These are phyloP conservation scores for Bullera alba DNA, from an alignment of 768 basidiomycete species.

Conservation along the genomic window DNA sequence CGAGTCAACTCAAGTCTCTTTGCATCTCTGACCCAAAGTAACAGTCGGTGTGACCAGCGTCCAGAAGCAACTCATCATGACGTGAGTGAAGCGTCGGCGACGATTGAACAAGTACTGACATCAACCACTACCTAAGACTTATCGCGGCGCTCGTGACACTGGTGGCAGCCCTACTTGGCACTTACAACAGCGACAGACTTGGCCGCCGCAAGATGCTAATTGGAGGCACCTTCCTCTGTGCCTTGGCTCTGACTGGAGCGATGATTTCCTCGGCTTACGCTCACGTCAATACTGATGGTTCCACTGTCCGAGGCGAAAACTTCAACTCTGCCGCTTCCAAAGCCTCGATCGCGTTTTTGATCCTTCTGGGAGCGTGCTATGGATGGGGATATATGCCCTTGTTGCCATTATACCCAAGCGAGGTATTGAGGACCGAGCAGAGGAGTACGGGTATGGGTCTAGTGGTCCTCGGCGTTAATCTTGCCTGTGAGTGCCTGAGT, in stretches of 20 bases:
- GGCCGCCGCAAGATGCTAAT: slow-evolving; percentile 20
- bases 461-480: slow-evolving; percentile 17
- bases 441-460: slow-evolving; percentile 25
- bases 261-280: slow-evolving; percentile 17
- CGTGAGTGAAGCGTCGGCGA: slow-evolving; percentile 6
- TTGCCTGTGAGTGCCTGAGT: slow-evolving; percentile 10
- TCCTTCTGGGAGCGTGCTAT: slow-evolving; percentile 19
- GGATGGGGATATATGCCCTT: slow-evolving; percentile 26
- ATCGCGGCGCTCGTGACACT: slow-evolving; percentile 19
- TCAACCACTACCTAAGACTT: too few relatives aligned
- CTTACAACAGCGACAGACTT: slow-evolving; percentile 15
- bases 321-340: slow-evolving; percentile 11
- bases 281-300: neutral
- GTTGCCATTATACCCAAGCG: slow-evolving; percentile 17
- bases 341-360: slow-evolving; percentile 22
- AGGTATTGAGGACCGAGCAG: slow-evolving; percentile 21
- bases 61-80: slow-evolving; percentile 25
- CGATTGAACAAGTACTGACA: neutral
- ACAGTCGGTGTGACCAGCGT: slow-evolving; percentile 25
- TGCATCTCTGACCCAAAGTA: neutral
- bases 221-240: slow-evolving; percentile 16
- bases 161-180: slow-evolving; percentile 12
- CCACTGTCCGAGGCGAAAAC: neutral
- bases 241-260: slow-evolving; percentile 9
- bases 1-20: too few relatives aligned